Base-by-base conservation (phyloP, 108 stramenopile species). In the Cyclotella distinguenda region DNA sequence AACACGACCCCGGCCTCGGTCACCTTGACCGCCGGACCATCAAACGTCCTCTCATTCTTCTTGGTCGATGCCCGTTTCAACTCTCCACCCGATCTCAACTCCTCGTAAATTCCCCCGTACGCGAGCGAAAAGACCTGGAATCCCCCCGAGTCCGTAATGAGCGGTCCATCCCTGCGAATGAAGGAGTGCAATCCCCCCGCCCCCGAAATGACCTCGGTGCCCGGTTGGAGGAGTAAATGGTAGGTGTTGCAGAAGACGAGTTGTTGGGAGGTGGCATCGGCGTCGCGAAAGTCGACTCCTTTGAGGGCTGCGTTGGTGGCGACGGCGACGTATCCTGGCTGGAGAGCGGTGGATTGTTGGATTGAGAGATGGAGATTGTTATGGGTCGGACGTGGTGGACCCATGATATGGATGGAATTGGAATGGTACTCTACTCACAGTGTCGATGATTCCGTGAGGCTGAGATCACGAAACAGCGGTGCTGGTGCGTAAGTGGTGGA, bases 171-270 rank as follows among this genome's bases (percentile, higher is more conserved):
- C 3, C 89, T 72, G 42, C 86, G 83, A 0, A 91, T 92, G 48
- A 86, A 97, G 28, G 86, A 78, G 63, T 97, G 96, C 32, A 97
- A 82, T 4, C 96, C 96, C n/a, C 96, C 96, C 16, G 93, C 89
- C 2, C 83, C 80, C 30, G 67, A 67, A 19, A 97, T 88, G 6
- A 91, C 71, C 4, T 94, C 90, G 0, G 89, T 45, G 9, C 96
- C 96, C 4, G 96, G 96, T 60, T 97, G 96, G 6, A 97, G 61
- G 28, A 96, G 50, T 8, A 97, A 51, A 75, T 97, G 96, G 61
- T 97, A 97, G 5, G 96, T 95, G 78, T 97, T 97, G 64, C 88
- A 80, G 72, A 97, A 97, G 7, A 93, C 80, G 13, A 97, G 64
- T 57, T 96, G 90, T 49, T 91, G 91, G 1, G 82, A 85, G 15